phyloP scores from a whole-genome alignment of 768 basidiomycete species.

The Podaxis rugospora region DNA sequence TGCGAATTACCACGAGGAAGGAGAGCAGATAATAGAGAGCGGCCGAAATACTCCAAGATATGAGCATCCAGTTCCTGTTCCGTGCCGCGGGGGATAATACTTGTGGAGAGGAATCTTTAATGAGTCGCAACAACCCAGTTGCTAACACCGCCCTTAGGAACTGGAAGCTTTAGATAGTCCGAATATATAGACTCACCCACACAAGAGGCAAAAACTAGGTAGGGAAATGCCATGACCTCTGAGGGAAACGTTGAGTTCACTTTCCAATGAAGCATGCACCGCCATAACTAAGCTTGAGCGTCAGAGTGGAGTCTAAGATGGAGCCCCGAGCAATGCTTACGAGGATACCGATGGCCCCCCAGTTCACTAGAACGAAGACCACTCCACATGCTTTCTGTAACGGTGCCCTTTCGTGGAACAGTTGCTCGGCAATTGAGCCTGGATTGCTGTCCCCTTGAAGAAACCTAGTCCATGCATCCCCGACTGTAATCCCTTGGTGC shows the following conservation, averaged over 20 bases:
- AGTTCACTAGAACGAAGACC: not conserved
- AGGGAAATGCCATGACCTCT: conserved; percentile 5
- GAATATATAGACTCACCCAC: not conserved
- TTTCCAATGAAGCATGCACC: conserved; percentile 8
- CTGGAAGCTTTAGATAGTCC: not conserved
- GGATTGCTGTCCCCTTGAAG: not conserved
- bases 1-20: not conserved
- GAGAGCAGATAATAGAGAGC: conserved; percentile 5
- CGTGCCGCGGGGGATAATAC: not conserved
- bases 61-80: conserved; percentile 3
- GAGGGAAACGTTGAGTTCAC: conserved; percentile 2
- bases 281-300: not conserved
- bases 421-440: not conserved
- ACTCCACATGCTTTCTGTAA: not conserved
- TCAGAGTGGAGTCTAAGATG: not conserved
- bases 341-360: conserved; percentile 5
- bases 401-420: not conserved
- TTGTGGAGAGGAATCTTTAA: not conserved
- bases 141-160: not conserved
- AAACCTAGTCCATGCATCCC: not conserved
- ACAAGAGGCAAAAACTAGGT: not conserved
- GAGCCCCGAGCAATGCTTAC: not conserved
- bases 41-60: conserved; percentile 4
- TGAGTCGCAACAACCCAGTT: not conserved
- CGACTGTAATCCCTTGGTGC: not conserved